Evolutionary conservation across 352 stramenopile genomes (phyloP), one percentile per base, ranked within the genome.

Genomic region (Peronospora belbahrii): DNA sequence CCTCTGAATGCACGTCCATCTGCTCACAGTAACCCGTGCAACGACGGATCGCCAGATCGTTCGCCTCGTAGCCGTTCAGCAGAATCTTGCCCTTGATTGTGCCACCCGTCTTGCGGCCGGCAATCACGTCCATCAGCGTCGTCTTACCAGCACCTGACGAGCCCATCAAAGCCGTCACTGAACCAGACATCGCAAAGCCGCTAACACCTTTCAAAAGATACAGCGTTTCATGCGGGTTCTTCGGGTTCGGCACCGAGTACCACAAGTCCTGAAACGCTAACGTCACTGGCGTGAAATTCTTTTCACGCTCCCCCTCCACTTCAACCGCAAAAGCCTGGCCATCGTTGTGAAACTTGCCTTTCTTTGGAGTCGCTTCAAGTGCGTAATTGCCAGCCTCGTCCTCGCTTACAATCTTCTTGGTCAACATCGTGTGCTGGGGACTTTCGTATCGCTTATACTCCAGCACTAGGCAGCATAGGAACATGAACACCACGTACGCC

Each of bases 371-470:
- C 35, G 9, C 35, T n/a, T 28, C 35, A 7, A 41, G n/a, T 4
- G 42, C 28, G 28, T 58, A 58, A n/a, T 10, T 28, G 19, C 19
- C 19, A 41, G 2, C 18, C 6, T 25, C 19, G 18, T 41, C 13
- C 13, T 36, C 31, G 13, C 8, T n/a, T 13, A 41, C 35, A 10
- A 19, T 41, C 35, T 41, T 41, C 35, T 41, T 47, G 22, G 13
- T 46, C 17, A 17, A 11, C 42, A 24, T 4, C 28, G 41, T 18
- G 19, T 57, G 14, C 18, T 18, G 25, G 14, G 38, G 52, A 15
- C 42, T 40, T 15, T 68, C 53, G 34, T 69, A 73, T 3, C 54
- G 51, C 17, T 61, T 36, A 41, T 62, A 77, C 31, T 73, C 65
- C 28, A 83, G 52, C 7, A 52, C 37, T 10, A 80, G 28, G 11